Base-by-base conservation (phyloP, 108 stramenopile species). In the Cyclotella cryptica region DNA sequence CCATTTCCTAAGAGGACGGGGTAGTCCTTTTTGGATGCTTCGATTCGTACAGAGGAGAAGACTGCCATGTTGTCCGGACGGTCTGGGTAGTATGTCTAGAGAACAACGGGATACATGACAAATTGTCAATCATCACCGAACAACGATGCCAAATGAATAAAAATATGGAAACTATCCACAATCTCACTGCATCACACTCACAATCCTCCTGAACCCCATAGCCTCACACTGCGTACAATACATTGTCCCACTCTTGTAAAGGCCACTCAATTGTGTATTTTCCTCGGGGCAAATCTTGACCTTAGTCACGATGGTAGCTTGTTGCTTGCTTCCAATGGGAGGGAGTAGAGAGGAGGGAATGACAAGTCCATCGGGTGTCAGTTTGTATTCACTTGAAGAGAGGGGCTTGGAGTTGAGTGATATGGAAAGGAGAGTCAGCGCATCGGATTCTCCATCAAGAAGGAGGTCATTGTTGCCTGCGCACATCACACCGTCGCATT, bases 11-110 rank as follows among this genome's bases (percentile, higher is more conserved):
- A 81, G 44, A 99, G 73, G 5, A 98, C 81, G 4, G 98, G 98
- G 80, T 88, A 97, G 8, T 72, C 43, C 4, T 83, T 85, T 59
- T 83, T 84, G 71, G 92, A 84, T 11, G 96, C 98, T 63, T 92
- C 93, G 39, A 98, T 80, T 17, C 92, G 77, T 4, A 93, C 89
- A 15, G 60, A 52, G 24, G 85, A 86, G 83, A 94, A 98, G 3
- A 77, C 82, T 3, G 97, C 95, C 98, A 98, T 98, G 66, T 96
- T 95, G 72, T 99, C 98, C 30, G 98, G 98, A 26, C 94, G 86
- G 80, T 99, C 99, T 13, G 94, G 90, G 66, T 90, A 96, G 77
- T 89, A 98, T 18, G 97, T 98, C 35, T 35, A 6, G 35, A 35
- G 6, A 35, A 35, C 4, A 35, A 6, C 2, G 6, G 2, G 6